Evolutionary conservation across 2,329 filamentous ascomycete genomes (phyloP).

Genomic region (Verticillium alfalfae): DNA sequence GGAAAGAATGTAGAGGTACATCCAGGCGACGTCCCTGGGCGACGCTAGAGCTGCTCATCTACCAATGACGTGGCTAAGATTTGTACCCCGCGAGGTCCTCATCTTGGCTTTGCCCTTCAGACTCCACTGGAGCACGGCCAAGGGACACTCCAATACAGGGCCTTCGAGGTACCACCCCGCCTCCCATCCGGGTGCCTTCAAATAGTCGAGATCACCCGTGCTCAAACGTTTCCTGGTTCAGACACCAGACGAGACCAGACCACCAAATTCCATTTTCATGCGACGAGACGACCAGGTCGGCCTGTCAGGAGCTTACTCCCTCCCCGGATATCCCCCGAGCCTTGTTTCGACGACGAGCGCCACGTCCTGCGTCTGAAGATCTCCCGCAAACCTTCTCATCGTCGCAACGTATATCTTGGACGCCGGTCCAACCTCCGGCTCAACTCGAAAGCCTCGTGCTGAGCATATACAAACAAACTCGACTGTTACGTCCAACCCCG

Average conservation of each 20-base stretch:
- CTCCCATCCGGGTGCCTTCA: background rate
- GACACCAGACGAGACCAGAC: background rate
- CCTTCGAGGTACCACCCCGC: background rate
- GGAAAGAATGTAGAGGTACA: background rate
- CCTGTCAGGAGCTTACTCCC: background rate
- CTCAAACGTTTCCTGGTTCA: conserved; percentile 2
- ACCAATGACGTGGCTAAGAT: background rate
- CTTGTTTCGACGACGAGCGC: conserved; percentile 1
- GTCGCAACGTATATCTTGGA: conserved; percentile 5
- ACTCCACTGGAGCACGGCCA: background rate
- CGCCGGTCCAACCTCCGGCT: background rate
- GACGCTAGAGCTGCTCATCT: background rate
- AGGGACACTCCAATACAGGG: background rate
- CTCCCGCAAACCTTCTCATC: conserved; percentile 12
- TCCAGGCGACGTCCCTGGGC: background rate
- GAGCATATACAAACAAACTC: background rate
- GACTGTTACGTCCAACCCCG: background rate
- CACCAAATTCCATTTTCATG: conserved; percentile 1
- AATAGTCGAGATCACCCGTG: background rate
- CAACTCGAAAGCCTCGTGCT: background rate
- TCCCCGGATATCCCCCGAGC: background rate
- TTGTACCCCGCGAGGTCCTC: background rate
- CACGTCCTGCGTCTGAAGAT: conserved; percentile 11
- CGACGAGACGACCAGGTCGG: background rate
- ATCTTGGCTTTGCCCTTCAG: background rate